Evolutionary conservation across 2,329 filamentous ascomycete species (phyloP).

Genomic region (Aspergillus pseudoterreus): DNA sequence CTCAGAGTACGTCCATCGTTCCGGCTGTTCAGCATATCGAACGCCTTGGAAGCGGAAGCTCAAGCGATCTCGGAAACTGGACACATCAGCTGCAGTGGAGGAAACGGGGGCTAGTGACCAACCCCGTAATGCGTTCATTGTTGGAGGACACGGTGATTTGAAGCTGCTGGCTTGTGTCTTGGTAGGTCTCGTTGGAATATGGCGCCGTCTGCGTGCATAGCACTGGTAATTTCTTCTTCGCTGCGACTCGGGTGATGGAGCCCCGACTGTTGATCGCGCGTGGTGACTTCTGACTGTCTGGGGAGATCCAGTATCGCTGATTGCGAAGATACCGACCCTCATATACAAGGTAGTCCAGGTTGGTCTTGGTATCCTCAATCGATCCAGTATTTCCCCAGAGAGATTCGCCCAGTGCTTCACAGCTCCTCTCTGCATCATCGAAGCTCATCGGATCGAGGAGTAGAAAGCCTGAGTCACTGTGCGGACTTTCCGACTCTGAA

Average conservation of each 20-base stretch:
- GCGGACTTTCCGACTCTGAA: conserved; percentile 1
- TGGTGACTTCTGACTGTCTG: not conserved
- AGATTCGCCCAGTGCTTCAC: not conserved
- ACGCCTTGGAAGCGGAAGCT: conserved; percentile 49
- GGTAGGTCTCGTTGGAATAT: not conserved
- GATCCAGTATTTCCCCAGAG: not conserved
- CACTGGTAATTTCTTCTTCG: not conserved
- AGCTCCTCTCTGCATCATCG: not conserved
- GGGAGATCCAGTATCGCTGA: not conserved
- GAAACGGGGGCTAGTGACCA: not conserved
- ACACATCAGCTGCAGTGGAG: not conserved
- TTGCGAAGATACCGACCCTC: not conserved
- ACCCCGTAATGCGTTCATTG: conserved; percentile 4
- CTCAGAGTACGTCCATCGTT: conserved; percentile 46
- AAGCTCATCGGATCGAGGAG: not conserved
- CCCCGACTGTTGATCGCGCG: not conserved
- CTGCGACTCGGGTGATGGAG: not conserved
- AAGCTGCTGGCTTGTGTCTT: not conserved
- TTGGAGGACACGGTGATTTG: conserved; percentile 2
- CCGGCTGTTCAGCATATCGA: conserved; percentile 40
- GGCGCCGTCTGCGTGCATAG: not conserved
- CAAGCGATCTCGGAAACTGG: conserved; percentile 50
- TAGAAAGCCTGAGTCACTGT: not conserved
- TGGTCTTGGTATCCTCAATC: not conserved
- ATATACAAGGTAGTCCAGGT: not conserved